A percentile compares a stretch with the other conserved stretches of the same genome.
These are phyloP conservation scores for Salix arbutifolia DNA, from an alignment of 345 rosid genomes.

Conservation along the genomic window DNA sequence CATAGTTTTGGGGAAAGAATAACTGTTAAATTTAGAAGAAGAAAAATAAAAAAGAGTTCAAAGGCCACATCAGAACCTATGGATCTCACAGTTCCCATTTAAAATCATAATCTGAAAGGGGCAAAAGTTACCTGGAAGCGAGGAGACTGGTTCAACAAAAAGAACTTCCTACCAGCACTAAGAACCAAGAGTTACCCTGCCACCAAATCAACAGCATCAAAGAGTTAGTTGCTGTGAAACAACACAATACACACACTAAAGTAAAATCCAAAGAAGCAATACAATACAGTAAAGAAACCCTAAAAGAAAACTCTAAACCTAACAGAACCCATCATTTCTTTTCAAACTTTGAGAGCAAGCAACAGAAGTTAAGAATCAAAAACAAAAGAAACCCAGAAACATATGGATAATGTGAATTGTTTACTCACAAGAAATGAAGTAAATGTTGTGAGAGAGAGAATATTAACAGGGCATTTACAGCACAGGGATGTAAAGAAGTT, in stretches of 20 bases:
- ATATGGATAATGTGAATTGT: constrained; percentile 10
- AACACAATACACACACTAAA: neutral
- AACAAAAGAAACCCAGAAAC: neutral
- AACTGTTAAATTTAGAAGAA: neutral
- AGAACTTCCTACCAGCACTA: constrained; percentile 16
- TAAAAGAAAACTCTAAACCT: neutral
- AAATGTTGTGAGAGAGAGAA: neutral
- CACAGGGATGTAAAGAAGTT: neutral
- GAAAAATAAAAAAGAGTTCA: too few relatives aligned
- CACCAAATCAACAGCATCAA: constrained; percentile 4
- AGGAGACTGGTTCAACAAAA: constrained; percentile 17
- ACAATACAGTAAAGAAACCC: constrained; percentile 4
- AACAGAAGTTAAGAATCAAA: neutral
- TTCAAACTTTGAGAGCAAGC: constrained; percentile 14
- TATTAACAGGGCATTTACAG: neutral
- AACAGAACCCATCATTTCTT: constrained; percentile 12
- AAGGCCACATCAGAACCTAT: constrained; percentile 1
- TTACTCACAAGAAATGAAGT: constrained; percentile 13
- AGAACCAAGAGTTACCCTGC: constrained; percentile 10
- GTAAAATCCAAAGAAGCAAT: constrained; percentile 6
- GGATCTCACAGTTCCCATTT: constrained; percentile 23
- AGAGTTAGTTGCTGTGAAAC: neutral
- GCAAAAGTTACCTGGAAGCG: constrained; percentile 26
- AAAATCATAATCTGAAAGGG: constrained; percentile 2
- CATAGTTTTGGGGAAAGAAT: neutral